A percentile compares a stretch with the other conserved stretches of the same genome.
phyloP scores from a whole-genome alignment of 2,329 filamentous ascomycete species.

The Rhynchosporium secalis region DNA sequence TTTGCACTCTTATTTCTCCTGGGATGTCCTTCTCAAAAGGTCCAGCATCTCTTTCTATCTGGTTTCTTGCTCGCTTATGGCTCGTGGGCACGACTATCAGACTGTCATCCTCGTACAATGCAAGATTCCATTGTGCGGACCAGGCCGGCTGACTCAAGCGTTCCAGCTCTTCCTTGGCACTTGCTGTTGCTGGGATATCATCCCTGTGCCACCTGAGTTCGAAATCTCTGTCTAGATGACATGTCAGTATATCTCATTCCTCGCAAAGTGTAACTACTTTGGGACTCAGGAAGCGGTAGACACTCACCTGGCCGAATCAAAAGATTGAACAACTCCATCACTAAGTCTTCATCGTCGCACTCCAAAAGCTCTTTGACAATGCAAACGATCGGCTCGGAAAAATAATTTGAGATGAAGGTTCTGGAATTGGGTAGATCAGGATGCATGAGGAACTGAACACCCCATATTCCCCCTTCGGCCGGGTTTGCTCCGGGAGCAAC shows the following conservation, averaged over 20 bases:
- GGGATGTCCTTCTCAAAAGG: conserved; percentile 64
- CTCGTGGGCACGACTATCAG: conserved; percentile 77
- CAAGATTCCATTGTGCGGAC: conserved; percentile 87
- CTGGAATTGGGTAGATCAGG: conserved; percentile 63
- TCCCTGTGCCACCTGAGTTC: conserved; percentile 83
- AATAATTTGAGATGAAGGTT: conserved; percentile 70
- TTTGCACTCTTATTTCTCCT: conserved; percentile 62
- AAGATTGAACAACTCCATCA: conserved; percentile 88
- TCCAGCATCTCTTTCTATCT: conserved; percentile 64
- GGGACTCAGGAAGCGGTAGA: not conserved
- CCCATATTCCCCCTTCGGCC: conserved; percentile 73
- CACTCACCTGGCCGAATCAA: conserved; percentile 62
- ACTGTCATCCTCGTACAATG: conserved; percentile 72
- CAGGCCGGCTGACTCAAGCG: conserved; percentile 61
- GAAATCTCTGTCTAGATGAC: conserved; percentile 56
- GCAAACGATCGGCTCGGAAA: conserved; percentile 62
- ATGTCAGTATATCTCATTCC: not conserved
- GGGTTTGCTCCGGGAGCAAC: conserved; percentile 42
- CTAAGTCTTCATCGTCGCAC: conserved; percentile 60
- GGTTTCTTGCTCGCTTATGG: conserved; percentile 70
- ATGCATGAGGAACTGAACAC: conserved; percentile 81
- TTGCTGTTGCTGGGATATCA: conserved; percentile 69
- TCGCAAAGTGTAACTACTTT: not conserved
- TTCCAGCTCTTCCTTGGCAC: conserved; percentile 63
- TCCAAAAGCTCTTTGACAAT: conserved; percentile 65